These are phyloP conservation scores for Myriosclerotinia duriaeana DNA, from an alignment of 2,329 filamentous ascomycete genomes.

Conservation along the genomic window DNA sequence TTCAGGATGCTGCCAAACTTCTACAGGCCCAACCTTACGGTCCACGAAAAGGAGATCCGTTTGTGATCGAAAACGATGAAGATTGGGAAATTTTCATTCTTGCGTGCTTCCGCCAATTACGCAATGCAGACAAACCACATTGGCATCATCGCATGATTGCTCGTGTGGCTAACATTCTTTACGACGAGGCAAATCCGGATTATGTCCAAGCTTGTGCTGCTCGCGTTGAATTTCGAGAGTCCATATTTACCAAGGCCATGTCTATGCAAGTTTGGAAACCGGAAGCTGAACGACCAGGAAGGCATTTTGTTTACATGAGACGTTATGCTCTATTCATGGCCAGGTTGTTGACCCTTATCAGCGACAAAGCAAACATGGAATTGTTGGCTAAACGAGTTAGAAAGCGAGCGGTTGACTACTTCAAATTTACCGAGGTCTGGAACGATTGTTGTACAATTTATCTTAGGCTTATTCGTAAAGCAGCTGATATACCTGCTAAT, in stretches of 20 bases:
- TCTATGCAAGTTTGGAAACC: constrained; percentile 72
- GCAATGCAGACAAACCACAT: constrained; percentile 63
- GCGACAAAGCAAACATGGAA: constrained; percentile 63
- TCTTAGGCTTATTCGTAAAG: constrained; percentile 54
- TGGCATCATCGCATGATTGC: constrained; percentile 74
- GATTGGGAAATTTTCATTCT: constrained; percentile 63
- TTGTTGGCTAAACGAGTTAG: constrained; percentile 62
- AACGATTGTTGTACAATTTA: constrained; percentile 37
- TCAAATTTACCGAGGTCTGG: constrained; percentile 36
- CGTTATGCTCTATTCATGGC: constrained; percentile 68
- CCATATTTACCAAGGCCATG: constrained; percentile 75
- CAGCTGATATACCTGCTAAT: constrained; percentile 56
- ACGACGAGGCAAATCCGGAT: constrained; percentile 52
- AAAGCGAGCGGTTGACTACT: constrained; percentile 58
- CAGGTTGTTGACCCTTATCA: constrained; percentile 57
- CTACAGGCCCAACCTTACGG: constrained; percentile 40
- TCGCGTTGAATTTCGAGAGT: constrained; percentile 64
- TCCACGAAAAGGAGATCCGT: constrained; percentile 35
- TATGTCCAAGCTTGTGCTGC: constrained; percentile 52
- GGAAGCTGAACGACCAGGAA: constrained; percentile 65
- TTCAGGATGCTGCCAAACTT: constrained; percentile 40
- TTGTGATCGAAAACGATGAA: constrained; percentile 40
- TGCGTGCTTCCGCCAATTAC: constrained; percentile 41
- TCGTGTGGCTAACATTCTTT: constrained; percentile 60
- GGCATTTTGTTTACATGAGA: constrained; percentile 73